Evolutionary conservation across 225 moss, liverwort and hornwort species (phyloP).

Genomic region (Bryum argenteum): DNA sequence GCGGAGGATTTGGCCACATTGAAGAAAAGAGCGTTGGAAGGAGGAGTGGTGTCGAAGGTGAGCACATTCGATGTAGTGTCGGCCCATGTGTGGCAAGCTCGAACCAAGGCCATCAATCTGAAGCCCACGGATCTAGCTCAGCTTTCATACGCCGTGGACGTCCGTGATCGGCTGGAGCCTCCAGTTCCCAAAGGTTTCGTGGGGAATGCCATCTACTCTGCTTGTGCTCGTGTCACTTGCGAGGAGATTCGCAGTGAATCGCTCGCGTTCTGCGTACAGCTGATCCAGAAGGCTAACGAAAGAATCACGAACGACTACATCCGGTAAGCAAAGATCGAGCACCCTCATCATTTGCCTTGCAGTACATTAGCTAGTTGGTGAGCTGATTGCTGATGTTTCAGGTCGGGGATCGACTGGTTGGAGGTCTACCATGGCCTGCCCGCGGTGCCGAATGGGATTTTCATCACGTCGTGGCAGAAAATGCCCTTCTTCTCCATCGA

Average conservation of each 20-base stretch:
- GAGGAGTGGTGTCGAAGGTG: conserved; percentile 54
- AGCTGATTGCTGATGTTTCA: not conserved
- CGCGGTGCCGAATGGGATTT: conserved; percentile 68
- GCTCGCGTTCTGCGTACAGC: conserved; percentile 63
- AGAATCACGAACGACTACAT: conserved; percentile 66
- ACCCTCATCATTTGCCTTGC: too few relatives aligned
- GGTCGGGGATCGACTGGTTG: conserved; percentile 85
- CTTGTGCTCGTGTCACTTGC: conserved; percentile 72
- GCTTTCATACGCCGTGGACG: conserved; percentile 79
- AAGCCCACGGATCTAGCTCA: conserved; percentile 52
- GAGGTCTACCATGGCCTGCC: conserved; percentile 76
- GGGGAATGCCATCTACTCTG: conserved; percentile 80
- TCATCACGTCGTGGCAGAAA: conserved; percentile 88
- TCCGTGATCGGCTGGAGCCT: conserved; percentile 70
- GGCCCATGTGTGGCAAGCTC: conserved; percentile 81
- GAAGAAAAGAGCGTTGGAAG: conserved; percentile 64
- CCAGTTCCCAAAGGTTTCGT: conserved; percentile 66
- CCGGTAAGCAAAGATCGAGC: conserved; percentile 37
- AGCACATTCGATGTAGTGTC: conserved; percentile 87
- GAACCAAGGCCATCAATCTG: conserved; percentile 66
- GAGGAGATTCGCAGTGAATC: conserved; percentile 48
- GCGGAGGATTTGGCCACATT: conserved; percentile 50
- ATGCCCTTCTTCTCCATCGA: conserved; percentile 94
- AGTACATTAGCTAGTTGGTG: not conserved
- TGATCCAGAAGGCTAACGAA: conserved; percentile 71